Conservation (phyloP, 192 early-diverging fungal species). For the Rhizophagus prolifer region DNA sequence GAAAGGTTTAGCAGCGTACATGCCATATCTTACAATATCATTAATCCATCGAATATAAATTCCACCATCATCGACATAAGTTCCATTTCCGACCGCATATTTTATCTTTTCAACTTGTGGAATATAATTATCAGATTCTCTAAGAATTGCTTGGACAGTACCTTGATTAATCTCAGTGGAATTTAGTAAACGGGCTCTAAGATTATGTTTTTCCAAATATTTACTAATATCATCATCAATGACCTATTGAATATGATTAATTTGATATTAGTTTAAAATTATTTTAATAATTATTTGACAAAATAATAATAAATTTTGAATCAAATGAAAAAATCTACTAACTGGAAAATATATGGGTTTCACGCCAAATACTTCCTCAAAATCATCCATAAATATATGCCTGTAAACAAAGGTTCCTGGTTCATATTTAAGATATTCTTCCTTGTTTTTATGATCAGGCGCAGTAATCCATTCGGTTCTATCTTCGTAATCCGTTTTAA, state of each 20-base stretch:
- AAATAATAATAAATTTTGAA: no score
- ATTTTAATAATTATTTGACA: neutral
- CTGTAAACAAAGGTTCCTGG: conserved; percentile 24
- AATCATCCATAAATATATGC: conserved; percentile 27
- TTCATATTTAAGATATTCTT: neutral
- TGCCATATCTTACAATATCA: conserved; percentile 23
- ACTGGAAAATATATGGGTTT: conserved; percentile 24
- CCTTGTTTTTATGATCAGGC: neutral
- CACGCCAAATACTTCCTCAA: conserved; percentile 22
- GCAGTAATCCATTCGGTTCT: neutral
- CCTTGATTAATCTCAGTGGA: neutral
- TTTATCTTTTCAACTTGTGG: conserved; percentile 9
- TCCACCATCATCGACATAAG: conserved; percentile 24
- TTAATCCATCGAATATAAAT: conserved; percentile 29
- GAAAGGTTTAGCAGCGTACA: conserved; percentile 13
- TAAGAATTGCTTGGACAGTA: neutral
- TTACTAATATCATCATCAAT: neutral
- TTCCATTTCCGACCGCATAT: neutral
- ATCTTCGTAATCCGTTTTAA: neutral
- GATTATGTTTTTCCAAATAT: conserved; percentile 1
- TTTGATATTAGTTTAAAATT: neutral
- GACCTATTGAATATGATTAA: neutral
- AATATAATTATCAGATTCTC: neutral
- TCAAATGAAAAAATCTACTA: neutral
- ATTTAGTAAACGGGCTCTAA: neutral